Evolutionary conservation across 306 rosid genomes (phyloP), one percentile per base, ranked within the genome.

Genomic region (Senna siamea): DNA sequence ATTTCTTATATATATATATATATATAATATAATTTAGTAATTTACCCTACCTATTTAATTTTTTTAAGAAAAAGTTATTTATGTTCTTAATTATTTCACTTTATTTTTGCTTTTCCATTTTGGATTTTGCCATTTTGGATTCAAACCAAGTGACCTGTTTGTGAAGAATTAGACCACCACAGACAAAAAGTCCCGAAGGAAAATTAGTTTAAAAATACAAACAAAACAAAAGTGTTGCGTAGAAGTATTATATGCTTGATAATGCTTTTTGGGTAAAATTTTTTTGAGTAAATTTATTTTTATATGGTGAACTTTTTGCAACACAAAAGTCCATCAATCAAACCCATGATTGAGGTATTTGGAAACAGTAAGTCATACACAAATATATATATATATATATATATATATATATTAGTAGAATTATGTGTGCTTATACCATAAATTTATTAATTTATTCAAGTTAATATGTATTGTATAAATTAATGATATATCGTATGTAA

Each of bases 211-310:
- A 17, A 35, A 17, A n/a, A 8, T 32, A 32, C 15, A 1, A 28
- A 15, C 66, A 34, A 60, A 37, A 17, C 20, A 9, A 9, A 34
- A 61, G 46, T 61, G 51, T 63, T 63, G 69, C 69, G 34, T 20
- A 18, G 52, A 63, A 63, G 52, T 40, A 63, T 40, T 63, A 1
- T 22, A 13, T 2, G 67, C 17, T 43, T 20, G 35, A 12, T 40
- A 7, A 4, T 22, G 34, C 69, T 44, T 76, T 65, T 79, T 28
- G 30, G 28, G 7, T 47, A 28, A 22, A 23, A 7, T 17, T 26
- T 66, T 17, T 32, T 66, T 48, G 0, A 13, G n/a, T 4, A 44
- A 65, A 13, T 22, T 14, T 3, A 5, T 13, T 46, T 56, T 50
- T 13, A 2, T 60, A 50, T 13, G 9, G 70, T 41, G 38, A 18